phyloP scores from a whole-genome alignment of 495 filamentous ascomycete species.

The Xylaria sp. region DNA sequence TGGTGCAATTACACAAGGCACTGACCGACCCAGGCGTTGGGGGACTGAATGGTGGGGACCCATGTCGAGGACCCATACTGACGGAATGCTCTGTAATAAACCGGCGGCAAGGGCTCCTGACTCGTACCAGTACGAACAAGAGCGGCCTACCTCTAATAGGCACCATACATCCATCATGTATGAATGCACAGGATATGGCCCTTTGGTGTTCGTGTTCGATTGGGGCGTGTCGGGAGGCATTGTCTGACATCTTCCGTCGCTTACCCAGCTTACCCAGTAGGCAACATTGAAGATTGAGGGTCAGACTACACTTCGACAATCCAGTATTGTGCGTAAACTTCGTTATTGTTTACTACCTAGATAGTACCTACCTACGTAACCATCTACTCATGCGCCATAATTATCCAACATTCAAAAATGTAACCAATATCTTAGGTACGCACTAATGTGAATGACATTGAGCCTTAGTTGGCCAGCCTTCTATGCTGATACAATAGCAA shows the following conservation, averaged over 20 bases:
- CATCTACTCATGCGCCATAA: too few relatives aligned
- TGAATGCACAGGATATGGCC: background rate
- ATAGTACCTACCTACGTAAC: background rate
- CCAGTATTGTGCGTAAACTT: too few relatives aligned
- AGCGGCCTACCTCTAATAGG: background rate
- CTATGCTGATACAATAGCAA: constrained; percentile 1
- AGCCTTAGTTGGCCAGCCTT: background rate
- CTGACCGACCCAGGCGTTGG: background rate
- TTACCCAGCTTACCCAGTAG: too few relatives aligned
- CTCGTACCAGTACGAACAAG: constrained; percentile 4
- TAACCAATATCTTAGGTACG: background rate
- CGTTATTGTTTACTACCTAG: background rate
- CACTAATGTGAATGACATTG: background rate
- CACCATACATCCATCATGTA: too few relatives aligned
- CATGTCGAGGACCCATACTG: constrained; percentile 21
- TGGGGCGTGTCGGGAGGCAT: background rate
- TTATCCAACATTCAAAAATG: background rate
- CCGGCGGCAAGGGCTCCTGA: constrained; percentile 22
- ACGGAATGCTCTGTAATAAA: constrained; percentile 26
- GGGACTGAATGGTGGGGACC: constrained; percentile 3
- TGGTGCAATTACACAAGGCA: background rate
- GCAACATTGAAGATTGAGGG: too few relatives aligned
- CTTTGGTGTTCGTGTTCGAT: background rate
- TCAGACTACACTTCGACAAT: too few relatives aligned
- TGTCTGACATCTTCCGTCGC: background rate